These are phyloP conservation scores for Leishmania arabica DNA, from an alignment of 208 protist species.

Conservation along the genomic window DNA sequence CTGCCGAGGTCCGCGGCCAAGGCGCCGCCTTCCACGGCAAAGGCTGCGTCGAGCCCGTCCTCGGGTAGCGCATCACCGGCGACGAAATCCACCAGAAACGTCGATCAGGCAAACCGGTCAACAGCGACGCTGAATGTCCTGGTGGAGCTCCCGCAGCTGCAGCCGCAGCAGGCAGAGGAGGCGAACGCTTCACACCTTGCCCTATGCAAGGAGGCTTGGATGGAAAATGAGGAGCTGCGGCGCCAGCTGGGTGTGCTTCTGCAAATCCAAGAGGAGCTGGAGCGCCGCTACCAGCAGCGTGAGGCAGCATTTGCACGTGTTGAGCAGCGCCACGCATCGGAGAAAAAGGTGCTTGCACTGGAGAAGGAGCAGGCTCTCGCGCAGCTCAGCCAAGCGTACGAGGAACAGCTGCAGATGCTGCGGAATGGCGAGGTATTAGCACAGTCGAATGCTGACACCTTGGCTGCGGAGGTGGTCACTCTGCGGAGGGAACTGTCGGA, in stretches of 20 bases:
- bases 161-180: conserved; percentile 1
- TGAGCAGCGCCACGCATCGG: conserved; percentile 8
- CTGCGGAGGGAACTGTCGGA: conserved; percentile 7
- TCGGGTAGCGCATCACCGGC: neutral
- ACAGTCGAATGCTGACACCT: neutral
- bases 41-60: neutral
- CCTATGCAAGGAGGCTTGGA: neutral
- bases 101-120: neutral
- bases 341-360: conserved; percentile 6
- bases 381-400: conserved; percentile 2
- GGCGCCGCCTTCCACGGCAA: neutral
- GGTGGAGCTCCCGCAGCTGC: neutral
- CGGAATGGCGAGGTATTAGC: conserved; percentile 3
- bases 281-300: conserved; percentile 20
- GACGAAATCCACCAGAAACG: neutral
- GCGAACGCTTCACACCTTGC: neutral
- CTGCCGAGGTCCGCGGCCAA: neutral
- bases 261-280: conserved; percentile 29
- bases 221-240: conserved; percentile 22
- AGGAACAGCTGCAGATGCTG: conserved; percentile 1
- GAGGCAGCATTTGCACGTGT: neutral
- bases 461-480: conserved; percentile 1
- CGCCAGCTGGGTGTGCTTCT: conserved; percentile 17
- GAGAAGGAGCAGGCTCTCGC: conserved; percentile 7
- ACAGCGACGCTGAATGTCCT: neutral